Percentiles rank a stretch among this genome's conserved stretches.
Conservation (phyloP, 306 rosid genomes). For the Fagus crenata region DNA sequence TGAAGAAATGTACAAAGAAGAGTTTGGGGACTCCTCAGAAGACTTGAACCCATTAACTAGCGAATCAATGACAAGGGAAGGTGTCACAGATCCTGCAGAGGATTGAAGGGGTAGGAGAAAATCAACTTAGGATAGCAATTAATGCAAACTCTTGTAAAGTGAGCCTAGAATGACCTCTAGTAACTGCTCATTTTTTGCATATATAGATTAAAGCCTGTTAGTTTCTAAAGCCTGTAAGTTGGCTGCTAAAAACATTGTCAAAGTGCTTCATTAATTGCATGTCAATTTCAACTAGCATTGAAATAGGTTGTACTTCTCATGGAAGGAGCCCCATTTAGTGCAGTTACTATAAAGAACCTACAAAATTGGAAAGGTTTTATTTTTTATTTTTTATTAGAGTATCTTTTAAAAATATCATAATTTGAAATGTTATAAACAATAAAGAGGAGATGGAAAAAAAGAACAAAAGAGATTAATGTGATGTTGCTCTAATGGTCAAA, state of each 20-base stretch:
- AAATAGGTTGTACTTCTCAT: background rate
- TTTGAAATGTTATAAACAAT: too few relatives aligned
- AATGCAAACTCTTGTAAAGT: conserved; percentile 1
- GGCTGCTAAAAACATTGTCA: background rate
- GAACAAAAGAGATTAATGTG: too few relatives aligned
- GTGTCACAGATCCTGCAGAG: conserved; percentile 49
- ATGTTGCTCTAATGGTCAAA: too few relatives aligned
- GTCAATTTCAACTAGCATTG: background rate
- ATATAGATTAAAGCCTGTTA: background rate
- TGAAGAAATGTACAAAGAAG: conserved; percentile 88
- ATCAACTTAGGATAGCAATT: background rate
- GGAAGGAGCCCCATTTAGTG: background rate
- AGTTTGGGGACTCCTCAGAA: conserved; percentile 84
- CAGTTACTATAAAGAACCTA: background rate
- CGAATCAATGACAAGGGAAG: conserved; percentile 46
- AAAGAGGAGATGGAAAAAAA: too few relatives aligned
- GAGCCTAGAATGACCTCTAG: background rate
- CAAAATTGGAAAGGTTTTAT: background rate
- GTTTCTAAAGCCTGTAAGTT: conserved; percentile 1
- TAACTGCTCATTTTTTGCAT: background rate
- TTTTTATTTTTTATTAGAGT: too few relatives aligned
- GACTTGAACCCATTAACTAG: conserved; percentile 58
- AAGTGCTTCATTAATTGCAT: background rate
- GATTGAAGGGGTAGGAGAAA: conserved; percentile 29
- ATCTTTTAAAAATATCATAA: background rate